Evolutionary conservation across 257 asterid genomes (phyloP).

Genomic region (Paraleonurus japonicus): DNA sequence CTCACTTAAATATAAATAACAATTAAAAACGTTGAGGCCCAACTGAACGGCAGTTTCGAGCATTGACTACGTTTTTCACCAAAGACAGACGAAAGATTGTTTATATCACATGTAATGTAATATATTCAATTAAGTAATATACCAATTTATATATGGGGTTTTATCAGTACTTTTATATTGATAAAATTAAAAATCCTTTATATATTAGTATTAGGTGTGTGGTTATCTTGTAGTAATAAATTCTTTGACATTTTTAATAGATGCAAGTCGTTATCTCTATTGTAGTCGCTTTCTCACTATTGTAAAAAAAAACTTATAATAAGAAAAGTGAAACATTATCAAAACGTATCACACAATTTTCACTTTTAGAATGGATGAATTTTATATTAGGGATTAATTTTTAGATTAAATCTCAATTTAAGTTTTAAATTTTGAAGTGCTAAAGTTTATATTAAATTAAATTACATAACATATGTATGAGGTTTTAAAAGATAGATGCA

Average conservation of each 20-base stretch:
- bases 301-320: background rate
- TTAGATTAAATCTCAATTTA: no score
- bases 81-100: background rate
- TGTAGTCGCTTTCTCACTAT: background rate
- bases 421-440: no score
- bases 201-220: background rate
- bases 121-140: background rate
- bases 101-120: background rate
- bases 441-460: no score
- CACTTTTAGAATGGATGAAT: background rate
- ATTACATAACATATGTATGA: no score
- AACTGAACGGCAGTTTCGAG: background rate
- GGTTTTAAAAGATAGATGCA: no score
- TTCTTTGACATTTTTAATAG: background rate
- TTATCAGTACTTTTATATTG: no score
- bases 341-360: background rate
- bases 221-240: background rate
- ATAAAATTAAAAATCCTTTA: no score
- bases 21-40: background rate
- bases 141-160: no score
- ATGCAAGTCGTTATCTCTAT: background rate
- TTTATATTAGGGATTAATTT: no score
- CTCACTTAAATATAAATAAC: background rate
- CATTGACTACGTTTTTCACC: background rate
- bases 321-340: background rate